Evolutionary conservation across 2,329 filamentous ascomycete genomes (phyloP), one percentile per base, ranked within the genome.

Genomic region (Trichoderma sp.): DNA sequence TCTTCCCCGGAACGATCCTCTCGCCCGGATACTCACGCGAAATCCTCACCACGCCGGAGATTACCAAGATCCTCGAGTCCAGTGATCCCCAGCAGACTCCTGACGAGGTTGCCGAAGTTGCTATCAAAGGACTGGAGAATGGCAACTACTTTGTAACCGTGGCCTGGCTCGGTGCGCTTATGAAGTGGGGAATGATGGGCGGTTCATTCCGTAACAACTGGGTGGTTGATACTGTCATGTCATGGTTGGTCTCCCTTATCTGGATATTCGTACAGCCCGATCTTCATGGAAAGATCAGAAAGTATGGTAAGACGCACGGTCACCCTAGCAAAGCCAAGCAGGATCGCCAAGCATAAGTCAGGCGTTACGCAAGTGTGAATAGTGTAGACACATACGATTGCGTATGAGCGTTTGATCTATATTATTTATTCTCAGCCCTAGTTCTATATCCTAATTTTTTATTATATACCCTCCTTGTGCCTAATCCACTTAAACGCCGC

Each of bases 1-100:
- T 98, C 14, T 94, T 92, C 80, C 97, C 97, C 0, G 96, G 93
- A 71, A 94, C 93, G 3, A 98, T 99, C 78, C 87, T 91, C 16
- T 92, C 90, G 6, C 92, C 94, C 0, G 95, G 95, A 0, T 89
- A 93, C 69, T 92, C 92, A 76, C 87, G 90, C 21, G 96, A 98
- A 85, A 92, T 97, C 80, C 84, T 86, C 79, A 89, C 90, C 33
- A 98, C 98, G 85, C 96, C 95, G 8, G 90, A 89, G 6, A 88
- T 98, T 67, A 98, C 95, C 3, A 89, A 91, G 78, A 88, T 92
- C 71, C 85, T 98, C 63, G 97, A 98, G 84, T 91, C 94, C 79
- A 89, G 90, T n/a, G 97, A 99, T 82, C 93, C 92, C 16, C 88
- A 91, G 64, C 93, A 97, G 83, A 92, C 89, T 0, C 93, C 95